Percentiles rank a stretch among this genome's conserved stretches.
phyloP scores from a whole-genome alignment of 257 asterid genomes.

The Rhazya stricta region DNA sequence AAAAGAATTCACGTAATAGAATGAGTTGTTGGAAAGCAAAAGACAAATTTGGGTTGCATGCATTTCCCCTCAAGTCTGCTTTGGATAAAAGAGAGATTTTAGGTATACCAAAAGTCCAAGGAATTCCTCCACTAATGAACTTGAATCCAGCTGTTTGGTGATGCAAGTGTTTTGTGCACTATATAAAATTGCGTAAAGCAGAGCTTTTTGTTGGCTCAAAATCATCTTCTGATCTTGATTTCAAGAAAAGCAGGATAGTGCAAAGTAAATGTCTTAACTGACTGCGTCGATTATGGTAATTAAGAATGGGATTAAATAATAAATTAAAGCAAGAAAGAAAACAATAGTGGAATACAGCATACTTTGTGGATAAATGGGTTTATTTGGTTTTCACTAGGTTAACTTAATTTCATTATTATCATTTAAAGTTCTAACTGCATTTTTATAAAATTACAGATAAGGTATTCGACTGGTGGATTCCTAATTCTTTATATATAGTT shows the following conservation, averaged over 20 bases:
- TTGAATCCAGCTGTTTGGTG: background rate
- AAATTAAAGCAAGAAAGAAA: background rate
- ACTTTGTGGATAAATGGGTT: background rate
- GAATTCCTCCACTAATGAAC: background rate
- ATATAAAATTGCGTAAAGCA: background rate
- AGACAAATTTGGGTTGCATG: background rate
- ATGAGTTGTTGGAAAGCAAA: background rate
- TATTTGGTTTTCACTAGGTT: too few species aligned
- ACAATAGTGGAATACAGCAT: background rate
- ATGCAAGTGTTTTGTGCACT: background rate
- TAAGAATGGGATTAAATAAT: too few species aligned
- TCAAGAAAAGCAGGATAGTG: background rate
- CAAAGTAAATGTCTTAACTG: slow-evolving; percentile 1
- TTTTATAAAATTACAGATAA: too few species aligned
- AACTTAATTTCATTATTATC: too few species aligned
- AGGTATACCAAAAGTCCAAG: background rate
- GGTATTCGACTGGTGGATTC: too few species aligned
- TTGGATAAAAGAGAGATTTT: background rate
- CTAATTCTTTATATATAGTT: too few species aligned
- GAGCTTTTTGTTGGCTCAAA: background rate
- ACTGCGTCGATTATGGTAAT: background rate
- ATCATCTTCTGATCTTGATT: background rate
- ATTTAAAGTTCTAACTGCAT: too few species aligned
- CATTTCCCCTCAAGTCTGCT: background rate
- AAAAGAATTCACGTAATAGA: too few species aligned